Evolutionary conservation across 805 yeast species (phyloP).

Genomic region (Metschnikowia drakensbergensis): DNA sequence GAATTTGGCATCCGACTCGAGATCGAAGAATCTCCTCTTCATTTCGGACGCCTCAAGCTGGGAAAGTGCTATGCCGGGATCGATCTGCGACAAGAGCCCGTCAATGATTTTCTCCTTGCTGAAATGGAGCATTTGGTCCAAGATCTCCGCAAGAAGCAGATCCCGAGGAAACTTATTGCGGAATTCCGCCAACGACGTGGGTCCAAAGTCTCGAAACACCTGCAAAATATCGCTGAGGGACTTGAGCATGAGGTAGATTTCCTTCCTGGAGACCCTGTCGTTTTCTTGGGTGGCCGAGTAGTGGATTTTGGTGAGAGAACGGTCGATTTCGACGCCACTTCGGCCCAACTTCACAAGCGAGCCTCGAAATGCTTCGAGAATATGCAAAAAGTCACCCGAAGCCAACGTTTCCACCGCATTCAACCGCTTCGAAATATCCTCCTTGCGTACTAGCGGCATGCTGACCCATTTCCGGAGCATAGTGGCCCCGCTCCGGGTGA

Average conservation of each 20-base stretch:
- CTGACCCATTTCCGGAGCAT: constrained; percentile 68
- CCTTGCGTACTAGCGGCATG: constrained; percentile 58
- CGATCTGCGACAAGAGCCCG: constrained; percentile 46
- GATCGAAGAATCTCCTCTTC: constrained; percentile 42
- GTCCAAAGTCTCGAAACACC: constrained; percentile 18
- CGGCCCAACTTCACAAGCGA: constrained; percentile 26
- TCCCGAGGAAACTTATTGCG: constrained; percentile 25
- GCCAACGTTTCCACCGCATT: constrained; percentile 46
- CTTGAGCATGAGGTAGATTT: constrained; percentile 52
- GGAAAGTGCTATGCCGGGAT: constrained; percentile 49
- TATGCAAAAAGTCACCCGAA: constrained; percentile 25
- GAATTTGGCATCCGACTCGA: constrained; percentile 27
- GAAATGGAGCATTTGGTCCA: constrained; percentile 35
- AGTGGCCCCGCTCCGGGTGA: constrained; percentile 72
- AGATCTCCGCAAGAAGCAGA: constrained; percentile 32
- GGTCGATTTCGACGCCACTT: constrained; percentile 53
- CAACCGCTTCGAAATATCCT: constrained; percentile 55
- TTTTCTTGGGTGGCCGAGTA: constrained; percentile 41
- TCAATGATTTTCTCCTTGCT: constrained; percentile 30
- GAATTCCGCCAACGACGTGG: constrained; percentile 10
- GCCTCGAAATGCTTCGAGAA: constrained; percentile 30
- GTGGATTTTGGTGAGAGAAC: constrained; percentile 53
- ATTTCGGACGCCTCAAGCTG: constrained; percentile 44
- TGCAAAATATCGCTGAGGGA: constrained; percentile 36
- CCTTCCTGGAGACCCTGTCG: constrained; percentile 51